Evolutionary conservation across 2,329 filamentous ascomycete genomes (phyloP), one percentile per base, ranked within the genome.

Genomic region (Alternaria gansuensis): DNA sequence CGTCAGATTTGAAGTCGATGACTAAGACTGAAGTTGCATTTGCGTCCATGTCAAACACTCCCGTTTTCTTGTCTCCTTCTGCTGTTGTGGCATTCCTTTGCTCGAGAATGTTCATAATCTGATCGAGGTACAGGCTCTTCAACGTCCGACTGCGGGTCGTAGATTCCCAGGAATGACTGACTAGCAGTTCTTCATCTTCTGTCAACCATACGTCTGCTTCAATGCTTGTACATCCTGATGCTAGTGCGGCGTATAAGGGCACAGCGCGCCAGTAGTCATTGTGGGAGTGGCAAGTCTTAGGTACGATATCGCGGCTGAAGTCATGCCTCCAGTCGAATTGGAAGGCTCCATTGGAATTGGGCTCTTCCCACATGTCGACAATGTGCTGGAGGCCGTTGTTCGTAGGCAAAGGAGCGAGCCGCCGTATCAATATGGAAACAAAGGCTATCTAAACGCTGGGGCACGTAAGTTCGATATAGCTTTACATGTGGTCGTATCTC

Each of bases 1-100:
- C 84, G 26, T 81, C 73, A 2, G 83, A 87, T 76, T 93, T 93
- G 71, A 92, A 78, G 73, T 93, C 90, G 29, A 93, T 82, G 4
- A 92, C 81, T 4, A 93, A 81, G 5, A 85, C 80, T 0, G 91
- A 75, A 0, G 85, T 73, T 39, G 77, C 75, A 6, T 60, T 61
- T 0, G 75, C 71, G 29, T 77, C 73, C 10, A 70, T 63, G 41
- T 82, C 80, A 52, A 82, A 83, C 5, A 92, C 77, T 11, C 89
- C 89, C 0, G 51, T 58, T 9, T 49, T 33, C 4, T 46, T 78
- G 10, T 72, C 48, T 7, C 43, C 2, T 28, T 68, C 26, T 3
- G 69, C 63, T 2, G 44, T 34, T 6, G 69, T 69, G 3, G 70
- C 64, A 21, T 73, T 71, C 3, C 68, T 68, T 14, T 72, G 64